Evolutionary conservation across 345 rosid genomes (phyloP), one percentile per base, ranked within the genome.

Genomic region (Hevea brasiliensis): DNA sequence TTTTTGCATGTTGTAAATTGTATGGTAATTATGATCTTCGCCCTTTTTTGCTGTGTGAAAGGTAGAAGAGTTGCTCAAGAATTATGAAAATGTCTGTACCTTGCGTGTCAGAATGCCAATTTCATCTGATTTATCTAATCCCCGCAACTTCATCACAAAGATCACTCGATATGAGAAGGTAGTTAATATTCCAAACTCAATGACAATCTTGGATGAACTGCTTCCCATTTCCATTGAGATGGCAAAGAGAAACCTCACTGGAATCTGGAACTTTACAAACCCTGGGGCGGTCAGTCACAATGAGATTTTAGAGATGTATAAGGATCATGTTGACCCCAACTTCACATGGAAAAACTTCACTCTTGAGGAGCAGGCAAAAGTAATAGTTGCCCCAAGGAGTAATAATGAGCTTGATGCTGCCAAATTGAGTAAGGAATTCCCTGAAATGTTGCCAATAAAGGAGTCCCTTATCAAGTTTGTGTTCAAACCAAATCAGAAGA

Each of bases 201-300:
- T 93, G 98, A 89, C 98, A 3, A 88, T 93, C 65, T 85, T 93
- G 73, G 92, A 93, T 47, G 98, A 93, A 76, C 89, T 91, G 57
- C 92, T 93, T 8, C 98, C 93, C 0, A 87, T 93, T 70, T 93
- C 98, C 58, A 83, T 91, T 20, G 97, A 93, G 77, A 93, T 93
- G 98, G 98, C 98, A 1, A 89, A 88, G 91, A 88, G 97, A 74
- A 91, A 91, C 84, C 92, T 93, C 69, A 93, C 95, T 14, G 98
- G 98, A 61, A 93, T 91, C 70, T 93, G 87, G 86, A 91, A 90
- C 81, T 93, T 89, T 67, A 91, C 98, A 0, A 93, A 93, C 60
- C 97, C 97, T 0, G 96, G 95, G 1, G 97, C 88, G 8, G 98
- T 93, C 27, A 88, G 97, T 67, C 98, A 93, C 87, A 93, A 91